Percentiles rank a stretch among this genome's conserved stretches.
These are phyloP conservation scores for Scheffersomyces illinoinensis DNA, from an alignment of 1,139 yeast genomes.

Conservation along the genomic window DNA sequence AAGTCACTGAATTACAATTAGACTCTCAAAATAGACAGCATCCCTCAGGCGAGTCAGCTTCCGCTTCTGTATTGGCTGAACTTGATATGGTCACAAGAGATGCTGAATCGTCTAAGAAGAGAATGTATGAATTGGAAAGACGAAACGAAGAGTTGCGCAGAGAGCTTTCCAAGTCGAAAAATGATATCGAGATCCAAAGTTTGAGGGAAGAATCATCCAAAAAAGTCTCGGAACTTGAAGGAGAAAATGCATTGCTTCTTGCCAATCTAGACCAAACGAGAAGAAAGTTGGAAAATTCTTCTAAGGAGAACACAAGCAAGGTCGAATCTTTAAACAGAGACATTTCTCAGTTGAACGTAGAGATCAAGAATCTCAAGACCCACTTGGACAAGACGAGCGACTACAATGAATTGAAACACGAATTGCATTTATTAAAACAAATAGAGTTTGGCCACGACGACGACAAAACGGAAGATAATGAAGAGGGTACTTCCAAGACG, in stretches of 20 bases:
- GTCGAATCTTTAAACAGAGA: conserved; percentile 47
- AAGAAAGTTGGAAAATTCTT: conserved; percentile 28
- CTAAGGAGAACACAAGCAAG: conserved; percentile 34
- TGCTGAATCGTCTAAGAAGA: conserved; percentile 67
- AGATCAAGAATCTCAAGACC: conserved; percentile 49
- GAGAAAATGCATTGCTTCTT: conserved; percentile 63
- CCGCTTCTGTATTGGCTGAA: conserved; percentile 46
- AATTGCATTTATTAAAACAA: conserved; percentile 67
- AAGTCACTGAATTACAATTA: conserved; percentile 53
- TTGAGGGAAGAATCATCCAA: conserved; percentile 36
- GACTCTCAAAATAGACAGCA: conserved; percentile 36
- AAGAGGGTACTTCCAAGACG: conserved; percentile 6
- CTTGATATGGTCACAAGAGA: conserved; percentile 72
- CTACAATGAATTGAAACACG: conserved; percentile 78
- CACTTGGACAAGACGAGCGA: conserved; percentile 52
- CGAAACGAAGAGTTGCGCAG: conserved; percentile 75
- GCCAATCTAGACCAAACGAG: conserved; percentile 63
- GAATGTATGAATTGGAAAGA: conserved; percentile 71
- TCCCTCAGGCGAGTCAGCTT: conserved; percentile 12
- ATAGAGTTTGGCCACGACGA: conserved; percentile 65
- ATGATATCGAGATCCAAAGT: conserved; percentile 38
- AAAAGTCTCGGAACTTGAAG: conserved; percentile 57
- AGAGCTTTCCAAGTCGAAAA: conserved; percentile 56
- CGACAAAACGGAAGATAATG: conserved; percentile 10
- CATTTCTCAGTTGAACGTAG: conserved; percentile 46